Evolutionary conservation across 306 rosid genomes (phyloP).

Genomic region (Myrica gale): DNA sequence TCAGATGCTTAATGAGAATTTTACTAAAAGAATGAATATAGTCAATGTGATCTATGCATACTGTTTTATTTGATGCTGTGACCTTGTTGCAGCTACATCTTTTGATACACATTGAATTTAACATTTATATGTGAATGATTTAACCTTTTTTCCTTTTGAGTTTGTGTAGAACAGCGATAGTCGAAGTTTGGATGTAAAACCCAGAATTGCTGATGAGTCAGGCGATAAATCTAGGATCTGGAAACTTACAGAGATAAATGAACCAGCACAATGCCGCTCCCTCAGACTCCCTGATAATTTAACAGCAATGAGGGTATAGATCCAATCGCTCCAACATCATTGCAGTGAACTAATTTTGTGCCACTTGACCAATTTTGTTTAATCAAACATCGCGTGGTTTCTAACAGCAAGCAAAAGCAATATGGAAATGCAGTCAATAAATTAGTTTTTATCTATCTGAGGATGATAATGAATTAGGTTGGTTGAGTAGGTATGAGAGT

Average conservation of each 20-base stretch:
- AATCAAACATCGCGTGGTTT: not conserved
- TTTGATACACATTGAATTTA: conserved; percentile 23
- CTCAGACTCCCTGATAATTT: conserved; percentile 82
- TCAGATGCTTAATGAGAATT: not conserved
- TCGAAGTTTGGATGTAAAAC: conserved; percentile 84
- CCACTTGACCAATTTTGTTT: not conserved
- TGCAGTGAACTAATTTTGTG: not conserved
- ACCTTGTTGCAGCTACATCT: not conserved
- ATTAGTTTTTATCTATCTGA: not conserved
- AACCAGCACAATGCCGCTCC: conserved; percentile 79
- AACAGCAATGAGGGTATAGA: conserved; percentile 72
- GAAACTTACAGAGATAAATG: conserved; percentile 85
- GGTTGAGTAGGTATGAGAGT: not conserved
- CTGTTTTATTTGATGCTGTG: conserved; percentile 2
- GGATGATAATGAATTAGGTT: not conserved
- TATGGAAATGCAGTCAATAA: not conserved
- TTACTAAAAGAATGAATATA: not conserved
- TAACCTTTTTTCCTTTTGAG: conserved; percentile 21
- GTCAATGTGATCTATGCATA: not conserved
- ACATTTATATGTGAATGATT: conserved; percentile 10
- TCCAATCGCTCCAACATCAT: conserved; percentile 1
- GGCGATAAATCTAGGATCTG: conserved; percentile 83
- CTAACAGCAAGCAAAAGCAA: not conserved
- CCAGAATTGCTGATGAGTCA: conserved; percentile 81
- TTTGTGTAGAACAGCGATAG: conserved; percentile 70